Base-by-base conservation (phyloP, 2,329 filamentous ascomycete species). In the Neofusicoccum sp. region DNA sequence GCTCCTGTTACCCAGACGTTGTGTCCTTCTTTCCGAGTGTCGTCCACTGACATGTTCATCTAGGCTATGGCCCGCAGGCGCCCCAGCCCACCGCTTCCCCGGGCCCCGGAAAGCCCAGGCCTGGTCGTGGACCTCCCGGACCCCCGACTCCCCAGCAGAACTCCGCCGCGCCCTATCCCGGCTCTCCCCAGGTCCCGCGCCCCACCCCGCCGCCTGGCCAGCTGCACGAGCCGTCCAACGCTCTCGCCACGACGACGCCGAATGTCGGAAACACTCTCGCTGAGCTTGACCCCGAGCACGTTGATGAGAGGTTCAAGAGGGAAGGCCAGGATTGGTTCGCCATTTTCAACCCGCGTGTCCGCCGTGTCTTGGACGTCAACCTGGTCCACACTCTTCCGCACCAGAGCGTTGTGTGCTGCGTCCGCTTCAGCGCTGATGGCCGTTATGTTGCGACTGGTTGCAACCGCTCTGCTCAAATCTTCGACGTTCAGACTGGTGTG, bases 401-500 rank as follows among this genome's bases (percentile, higher is more conserved):
- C 71, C 91, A 96, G 72, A 98, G 93, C 69, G 95, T 99, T 3
- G 95, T 99, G 1, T 99, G 95, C 83, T 99, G 95, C 74, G 95
- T 99, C 36, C 86, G 95, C 62, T 99, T 99, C 81, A 98, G 93
- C 73, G 86, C 90, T 60, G 95, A 99, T 71, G 95, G 95, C 67
- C 93, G 96, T 71, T 97, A 91, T 68, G 90, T 99, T 60, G 95
- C 95, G 6, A 99, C 95, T 4, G 95, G 95, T 44, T 98, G 95
- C 82, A 99, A 99, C 77, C 84, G 93, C 65, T 96, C 92, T n/a
- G 95, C 95, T n/a, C 93, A 98, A 77, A 99, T 99, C 69, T 99
- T 95, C 75, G 95, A 99, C 66, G 93, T 98, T 41, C 83, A 86
- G 69, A 89, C 86, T 14, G 95, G 95, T 60, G 86, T 90, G 67